Evolutionary conservation across 2,329 filamentous ascomycete genomes (phyloP).

Genomic region (Oidium heveae): DNA sequence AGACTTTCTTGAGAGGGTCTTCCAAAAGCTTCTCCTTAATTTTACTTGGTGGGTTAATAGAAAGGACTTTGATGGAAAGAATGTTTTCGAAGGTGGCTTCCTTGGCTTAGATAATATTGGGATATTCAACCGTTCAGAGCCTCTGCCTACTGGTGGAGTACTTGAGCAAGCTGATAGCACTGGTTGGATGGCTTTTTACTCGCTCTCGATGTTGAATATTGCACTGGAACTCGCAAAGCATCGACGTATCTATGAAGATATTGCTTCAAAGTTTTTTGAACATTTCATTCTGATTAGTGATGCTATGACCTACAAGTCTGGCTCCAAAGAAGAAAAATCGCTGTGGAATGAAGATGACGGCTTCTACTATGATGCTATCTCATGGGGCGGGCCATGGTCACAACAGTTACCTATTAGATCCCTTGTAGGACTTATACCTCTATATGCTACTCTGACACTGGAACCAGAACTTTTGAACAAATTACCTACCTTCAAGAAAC

Average conservation of each 20-base stretch:
- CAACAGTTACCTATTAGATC: conserved; percentile 83
- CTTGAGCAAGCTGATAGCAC: conserved; percentile 94
- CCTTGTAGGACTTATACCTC: conserved; percentile 74
- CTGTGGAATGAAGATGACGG: conserved; percentile 92
- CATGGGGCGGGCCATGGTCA: conserved; percentile 79
- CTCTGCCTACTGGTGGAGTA: conserved; percentile 74
- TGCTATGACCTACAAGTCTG: conserved; percentile 71
- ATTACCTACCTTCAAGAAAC: conserved; percentile 77
- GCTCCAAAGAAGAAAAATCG: conserved; percentile 47
- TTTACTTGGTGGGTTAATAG: conserved; percentile 99
- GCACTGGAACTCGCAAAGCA: conserved; percentile 87
- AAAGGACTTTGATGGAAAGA: conserved; percentile 84
- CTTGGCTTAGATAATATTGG: conserved; percentile 92
- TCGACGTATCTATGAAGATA: conserved; percentile 81
- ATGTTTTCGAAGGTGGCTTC: conserved; percentile 92
- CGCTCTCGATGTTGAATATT: conserved; percentile 89
- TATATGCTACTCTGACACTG: conserved; percentile 76
- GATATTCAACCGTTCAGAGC: conserved; percentile 88
- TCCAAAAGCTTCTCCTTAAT: conserved; percentile 85
- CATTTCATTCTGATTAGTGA: conserved; percentile 96
- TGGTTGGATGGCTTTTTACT: conserved; percentile 98
- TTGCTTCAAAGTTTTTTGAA: conserved; percentile 96
- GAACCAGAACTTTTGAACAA: conserved; percentile 86
- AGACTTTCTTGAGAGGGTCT: conserved; percentile 86
- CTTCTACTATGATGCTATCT: conserved; percentile 97